These are phyloP conservation scores for Chlamydomonas incerta DNA, from an alignment of 139 green algal species.

Conservation along the genomic window DNA sequence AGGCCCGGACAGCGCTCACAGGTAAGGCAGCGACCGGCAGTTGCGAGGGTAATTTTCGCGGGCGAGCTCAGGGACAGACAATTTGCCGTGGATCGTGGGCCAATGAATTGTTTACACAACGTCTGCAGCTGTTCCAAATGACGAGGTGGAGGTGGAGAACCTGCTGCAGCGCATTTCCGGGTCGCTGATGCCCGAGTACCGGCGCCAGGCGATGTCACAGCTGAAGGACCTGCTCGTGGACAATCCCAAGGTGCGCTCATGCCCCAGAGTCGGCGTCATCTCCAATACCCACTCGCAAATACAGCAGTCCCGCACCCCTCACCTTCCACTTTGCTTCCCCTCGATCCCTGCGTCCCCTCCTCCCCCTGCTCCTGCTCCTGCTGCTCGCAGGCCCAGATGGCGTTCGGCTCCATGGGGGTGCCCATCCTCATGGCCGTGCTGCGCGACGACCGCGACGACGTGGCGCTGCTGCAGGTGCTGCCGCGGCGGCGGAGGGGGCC, in stretches of 20 bases:
- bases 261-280: too few relatives aligned
- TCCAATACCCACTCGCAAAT: too few relatives aligned
- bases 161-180: slow-evolving; percentile 84
- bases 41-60: too few relatives aligned
- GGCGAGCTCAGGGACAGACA: too few relatives aligned
- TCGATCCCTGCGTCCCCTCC: not conserved
- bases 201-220: slow-evolving; percentile 76
- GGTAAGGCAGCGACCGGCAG: not conserved
- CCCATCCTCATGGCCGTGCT: slow-evolving; percentile 78
- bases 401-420: slow-evolving; percentile 83
- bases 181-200: slow-evolving; percentile 79
- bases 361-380: not conserved
- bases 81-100: too few relatives aligned
- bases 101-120: too few relatives aligned
- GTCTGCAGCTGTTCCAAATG: slow-evolving; percentile 46
- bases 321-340: not conserved
- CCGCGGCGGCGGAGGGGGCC: too few relatives aligned
- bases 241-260: slow-evolving; percentile 56
- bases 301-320: not conserved
- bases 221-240: slow-evolving; percentile 76
- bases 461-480: slow-evolving; percentile 75
- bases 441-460: slow-evolving; percentile 82
- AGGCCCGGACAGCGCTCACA: slow-evolving; percentile 40
- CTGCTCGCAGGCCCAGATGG: slow-evolving; percentile 67
- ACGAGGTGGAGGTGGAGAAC: slow-evolving; percentile 76